Evolutionary conservation across 345 rosid species (phyloP), one percentile per base, ranked within the genome.

Genomic region (Camelina sativa): DNA sequence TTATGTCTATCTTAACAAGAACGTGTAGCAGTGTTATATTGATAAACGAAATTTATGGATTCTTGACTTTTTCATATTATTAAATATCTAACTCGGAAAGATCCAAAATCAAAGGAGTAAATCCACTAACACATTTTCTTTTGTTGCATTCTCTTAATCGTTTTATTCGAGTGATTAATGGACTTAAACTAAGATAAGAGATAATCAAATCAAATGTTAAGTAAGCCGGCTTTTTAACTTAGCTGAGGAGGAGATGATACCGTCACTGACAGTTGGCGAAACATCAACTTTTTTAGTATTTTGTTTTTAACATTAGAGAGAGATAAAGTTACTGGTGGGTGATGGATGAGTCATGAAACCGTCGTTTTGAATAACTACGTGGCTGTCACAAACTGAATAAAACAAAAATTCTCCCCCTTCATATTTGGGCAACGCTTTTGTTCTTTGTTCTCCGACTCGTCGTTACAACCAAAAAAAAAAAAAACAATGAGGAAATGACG

Each of bases 21-120:
- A 77, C 76, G 80, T 71, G 80, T 77, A 76, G 62, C 56, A 77
- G 80, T 77, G 80, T 77, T 64, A 71, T 58, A 28, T 28, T 71
- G 67, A 71, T 65, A 47, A 63, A 69, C 75, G 75, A 25, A 69
- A 76, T 47, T 47, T 37, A 48, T 48, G 76, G 76, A 38, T 4
- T 28, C 67, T 71, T 77, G 80, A 77, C 76, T 57, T 47, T 50
- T 70, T 76, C 80, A 47, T 7, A 54, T 46, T 23, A 16, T 8
- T 34, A 6, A 15, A 15, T 43, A 44, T 53, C 32, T 35, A 44
- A 28, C 69, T 62, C 12, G 4, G 56, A 60, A 41, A 75, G 71
- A 76, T 76, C 71, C 75, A 69, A 69, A 69, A 62, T 53, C 79
- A 61, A 68, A 68, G 74, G 69, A 68, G 67, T 67, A 75, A 40